phyloP scores from a whole-genome alignment of 495 filamentous ascomycete species.

The Penicillium silybi region DNA sequence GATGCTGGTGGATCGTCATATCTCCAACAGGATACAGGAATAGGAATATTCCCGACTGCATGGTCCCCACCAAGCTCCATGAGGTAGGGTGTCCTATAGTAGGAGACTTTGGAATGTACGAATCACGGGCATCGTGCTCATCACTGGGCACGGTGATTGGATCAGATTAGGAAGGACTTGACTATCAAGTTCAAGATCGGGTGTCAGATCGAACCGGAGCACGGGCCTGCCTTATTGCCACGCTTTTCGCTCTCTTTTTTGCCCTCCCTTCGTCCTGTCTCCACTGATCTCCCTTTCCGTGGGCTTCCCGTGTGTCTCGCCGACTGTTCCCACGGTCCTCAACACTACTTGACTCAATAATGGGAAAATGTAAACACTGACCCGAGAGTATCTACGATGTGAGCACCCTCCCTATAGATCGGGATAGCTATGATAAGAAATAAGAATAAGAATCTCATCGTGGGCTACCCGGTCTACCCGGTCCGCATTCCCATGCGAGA shows the following conservation, averaged over 20 bases:
- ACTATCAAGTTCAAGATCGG: conserved; percentile 18
- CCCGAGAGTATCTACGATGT: not conserved
- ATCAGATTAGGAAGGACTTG: conserved; percentile 11
- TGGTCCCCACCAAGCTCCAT: conserved; percentile 6
- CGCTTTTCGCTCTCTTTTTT: conserved; percentile 10
- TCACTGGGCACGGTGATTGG: conserved; percentile 14
- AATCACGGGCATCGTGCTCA: conserved; percentile 11
- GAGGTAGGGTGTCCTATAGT: not conserved
- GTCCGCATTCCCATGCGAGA: conserved; percentile 6
- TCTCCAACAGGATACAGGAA: conserved; percentile 2
- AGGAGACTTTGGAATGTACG: conserved; percentile 1
- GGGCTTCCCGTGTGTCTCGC: conserved; percentile 26
- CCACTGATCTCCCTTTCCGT: conserved; percentile 41
- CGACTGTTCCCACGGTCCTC: conserved; percentile 19
- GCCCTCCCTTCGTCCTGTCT: conserved; percentile 5
- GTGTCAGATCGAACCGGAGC: conserved; percentile 23
- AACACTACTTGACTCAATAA: not conserved
- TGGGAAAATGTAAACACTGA: not conserved
- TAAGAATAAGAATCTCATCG: conserved; percentile 13
- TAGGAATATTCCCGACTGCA: conserved; percentile 8
- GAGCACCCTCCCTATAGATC: not conserved
- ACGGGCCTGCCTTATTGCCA: conserved; percentile 26
- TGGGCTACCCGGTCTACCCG: not conserved
- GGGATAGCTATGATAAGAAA: not conserved
- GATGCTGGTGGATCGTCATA: not conserved